Evolutionary conservation across 108 stramenopile species (phyloP), one percentile per base, ranked within the genome.

Genomic region (Pseudonitzschia delicatissima): DNA sequence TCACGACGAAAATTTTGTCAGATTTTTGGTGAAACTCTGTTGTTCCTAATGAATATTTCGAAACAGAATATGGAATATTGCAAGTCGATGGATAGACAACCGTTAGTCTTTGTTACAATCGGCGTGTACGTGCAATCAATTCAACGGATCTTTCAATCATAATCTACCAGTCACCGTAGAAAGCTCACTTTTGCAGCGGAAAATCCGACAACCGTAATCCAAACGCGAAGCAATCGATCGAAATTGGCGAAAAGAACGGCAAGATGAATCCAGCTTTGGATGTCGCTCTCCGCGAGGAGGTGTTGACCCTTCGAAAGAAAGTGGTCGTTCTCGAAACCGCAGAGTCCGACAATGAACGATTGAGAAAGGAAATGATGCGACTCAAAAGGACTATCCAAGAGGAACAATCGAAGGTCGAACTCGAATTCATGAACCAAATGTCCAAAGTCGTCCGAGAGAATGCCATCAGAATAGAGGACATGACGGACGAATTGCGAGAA

Each of bases 361-460:
- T 77, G 4, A 35, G 70, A 48, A 77, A 77, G 37, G 70, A 77
- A 33, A 44, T 77, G 7, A n/a, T 51, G 42, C 62, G 42, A 17
- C 33, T 73, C 27, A 65, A 65, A 45, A 27, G 37, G 31, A n/a
- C 57, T 6, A 37, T 64, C 26, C 34, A 66, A 26, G 60, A 72
- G 34, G 65, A 77, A 39, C 62, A 68, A 50, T 53, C 70, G 9
- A 40, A 67, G 36, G 21, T 67, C 29, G 77, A 77, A 45, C 29
- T 77, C n/a, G 70, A 77, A 23, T 77, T 77, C 59, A 67, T 77
- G 70, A 77, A 77, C 29, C 77, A 70, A 58, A 17, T 77, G 34
- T 48, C 75, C 15, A 64, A 34, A 1, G 47, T 76, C 6, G 45
- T 68, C 7, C 20, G 68, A 48, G 75, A 69, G 44, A 76, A 76